Conservation (phyloP, 2,329 filamentous ascomycete species). For the Epichloe coenophiala region DNA sequence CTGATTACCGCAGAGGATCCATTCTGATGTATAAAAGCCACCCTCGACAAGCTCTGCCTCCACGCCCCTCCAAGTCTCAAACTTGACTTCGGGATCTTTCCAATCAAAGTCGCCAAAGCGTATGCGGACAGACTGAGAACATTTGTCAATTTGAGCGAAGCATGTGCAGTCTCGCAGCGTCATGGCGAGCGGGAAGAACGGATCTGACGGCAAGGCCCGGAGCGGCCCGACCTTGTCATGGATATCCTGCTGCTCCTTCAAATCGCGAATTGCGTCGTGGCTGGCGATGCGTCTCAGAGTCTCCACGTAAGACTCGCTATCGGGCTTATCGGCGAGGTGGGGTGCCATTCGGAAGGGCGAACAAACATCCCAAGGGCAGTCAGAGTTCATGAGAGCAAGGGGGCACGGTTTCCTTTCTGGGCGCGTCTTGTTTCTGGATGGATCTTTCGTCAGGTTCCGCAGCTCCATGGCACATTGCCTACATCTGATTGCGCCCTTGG, state of each 20-base stretch:
- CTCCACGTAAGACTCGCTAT: conserved; percentile 14
- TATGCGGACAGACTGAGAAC: conserved; percentile 29
- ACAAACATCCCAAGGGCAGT: conserved; percentile 29
- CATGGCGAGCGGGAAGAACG: conserved; percentile 56
- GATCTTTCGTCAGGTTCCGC: conserved; percentile 20
- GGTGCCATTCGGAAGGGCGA: conserved; percentile 29
- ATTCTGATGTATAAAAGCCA: conserved; percentile 51
- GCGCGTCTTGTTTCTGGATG: conserved; percentile 18
- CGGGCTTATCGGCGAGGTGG: conserved; percentile 15
- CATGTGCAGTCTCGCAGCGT: conserved; percentile 69
- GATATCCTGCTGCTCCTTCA: conserved; percentile 24
- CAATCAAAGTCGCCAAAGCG: conserved; percentile 66
- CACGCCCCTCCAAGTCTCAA: conserved; percentile 51
- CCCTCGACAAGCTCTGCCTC: conserved; percentile 50
- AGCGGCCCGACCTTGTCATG: conserved; percentile 32
- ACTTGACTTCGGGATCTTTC: conserved; percentile 55
- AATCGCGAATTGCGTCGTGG: conserved; percentile 20
- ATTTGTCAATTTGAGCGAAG: conserved; percentile 45
- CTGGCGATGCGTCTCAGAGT: conserved; percentile 17
- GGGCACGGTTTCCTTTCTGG: conserved; percentile 44
- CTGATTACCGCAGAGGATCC: conserved; percentile 19
- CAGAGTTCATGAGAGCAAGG: conserved; percentile 44
- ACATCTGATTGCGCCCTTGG: conserved; percentile 47
- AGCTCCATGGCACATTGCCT: conserved; percentile 55
- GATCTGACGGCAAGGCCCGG: conserved; percentile 23